Percentiles rank a stretch among this genome's conserved stretches.
Evolutionary conservation across 352 stramenopile genomes (phyloP).

Genomic region (Thalassiosira exigua): DNA sequence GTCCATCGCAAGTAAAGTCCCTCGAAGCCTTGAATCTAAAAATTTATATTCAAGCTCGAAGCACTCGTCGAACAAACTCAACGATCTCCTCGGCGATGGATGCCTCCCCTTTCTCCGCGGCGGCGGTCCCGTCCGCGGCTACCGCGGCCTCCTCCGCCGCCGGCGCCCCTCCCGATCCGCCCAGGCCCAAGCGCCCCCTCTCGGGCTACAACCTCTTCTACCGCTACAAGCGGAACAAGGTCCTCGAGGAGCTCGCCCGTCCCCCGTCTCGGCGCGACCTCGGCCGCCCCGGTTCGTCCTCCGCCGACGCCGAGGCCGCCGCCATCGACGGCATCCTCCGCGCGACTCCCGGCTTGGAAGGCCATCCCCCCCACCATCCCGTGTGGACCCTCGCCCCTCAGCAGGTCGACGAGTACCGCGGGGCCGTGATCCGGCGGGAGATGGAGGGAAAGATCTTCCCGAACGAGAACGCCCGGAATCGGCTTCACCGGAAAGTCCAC

Average conservation of each 20-base stretch:
- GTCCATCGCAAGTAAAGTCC: no score
- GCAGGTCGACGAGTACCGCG: neutral
- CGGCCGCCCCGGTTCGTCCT: neutral
- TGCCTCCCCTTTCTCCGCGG: no score
- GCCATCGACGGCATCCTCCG: neutral
- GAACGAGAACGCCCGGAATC: neutral
- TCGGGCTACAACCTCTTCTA: conserved; percentile 51
- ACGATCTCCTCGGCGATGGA: no score
- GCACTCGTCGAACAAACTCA: no score
- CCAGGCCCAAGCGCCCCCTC: conserved; percentile 42
- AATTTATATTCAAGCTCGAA: no score
- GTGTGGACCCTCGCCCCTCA: neutral
- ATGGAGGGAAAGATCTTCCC: conserved; percentile 11
- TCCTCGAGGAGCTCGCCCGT: neutral
- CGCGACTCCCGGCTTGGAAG: neutral
- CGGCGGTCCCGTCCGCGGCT: neutral
- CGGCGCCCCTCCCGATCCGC: neutral
- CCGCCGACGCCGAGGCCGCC: neutral
- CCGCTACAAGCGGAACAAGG: conserved; percentile 19
- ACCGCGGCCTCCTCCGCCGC: no score
- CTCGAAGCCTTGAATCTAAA: no score
- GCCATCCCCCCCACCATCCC: neutral
- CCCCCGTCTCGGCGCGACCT: no score
- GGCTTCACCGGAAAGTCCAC: conserved; percentile 9
- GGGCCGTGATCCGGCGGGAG: neutral